Base-by-base conservation (phyloP, 1,284 basidiomycete species). In the Pulveroboletus sp. region DNA sequence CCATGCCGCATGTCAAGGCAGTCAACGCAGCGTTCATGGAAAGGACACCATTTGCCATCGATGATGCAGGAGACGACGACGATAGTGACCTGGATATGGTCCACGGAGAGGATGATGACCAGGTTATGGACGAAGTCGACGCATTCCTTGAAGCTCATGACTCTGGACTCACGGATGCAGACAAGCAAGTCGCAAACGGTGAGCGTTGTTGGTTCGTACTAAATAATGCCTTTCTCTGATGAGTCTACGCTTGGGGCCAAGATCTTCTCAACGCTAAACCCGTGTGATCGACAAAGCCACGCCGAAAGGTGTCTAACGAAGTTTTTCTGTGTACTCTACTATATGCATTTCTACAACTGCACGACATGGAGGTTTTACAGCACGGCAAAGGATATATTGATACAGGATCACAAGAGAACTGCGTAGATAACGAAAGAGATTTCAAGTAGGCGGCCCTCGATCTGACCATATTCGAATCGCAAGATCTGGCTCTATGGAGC, bases 121-220 rank as follows among this genome's bases (percentile, higher is more conserved):
- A 82, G 52, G 89, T 96, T 49, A 84, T 96, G 85, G 92, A 95
- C 64, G 94, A 96, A 79, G 91, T 94, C 52, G 93, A 96, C 70
- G 94, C 93, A 3, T 96, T 96, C 81, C 77, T 96, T 51, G 93
- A 96, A 68, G 94, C 87, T 15, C 87, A 96, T 69, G 93, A 94
- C 75, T 87, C 87, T 26, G 92, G 92, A 4, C 76, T 96, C 51
- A 88, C 89, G 22, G 91, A 92, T 52, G 91, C 89, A 20, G 91
- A 95, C 70, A 88, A 91, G 73, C 84, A 87, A 67, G 81, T 90
- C n/a, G 90, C 89, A 5, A 85, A 90, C 74, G 89, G 88, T 89
- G 61, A 61, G 75, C 65, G 2, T 43, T 56, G 18, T 40, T 51
- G 8, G 9, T 31, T 31, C 24, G 29, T 44, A 24, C 14, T 15